phyloP scores from a whole-genome alignment of 371 early-diverging fungal species.

The Parasitella parasitica region DNA sequence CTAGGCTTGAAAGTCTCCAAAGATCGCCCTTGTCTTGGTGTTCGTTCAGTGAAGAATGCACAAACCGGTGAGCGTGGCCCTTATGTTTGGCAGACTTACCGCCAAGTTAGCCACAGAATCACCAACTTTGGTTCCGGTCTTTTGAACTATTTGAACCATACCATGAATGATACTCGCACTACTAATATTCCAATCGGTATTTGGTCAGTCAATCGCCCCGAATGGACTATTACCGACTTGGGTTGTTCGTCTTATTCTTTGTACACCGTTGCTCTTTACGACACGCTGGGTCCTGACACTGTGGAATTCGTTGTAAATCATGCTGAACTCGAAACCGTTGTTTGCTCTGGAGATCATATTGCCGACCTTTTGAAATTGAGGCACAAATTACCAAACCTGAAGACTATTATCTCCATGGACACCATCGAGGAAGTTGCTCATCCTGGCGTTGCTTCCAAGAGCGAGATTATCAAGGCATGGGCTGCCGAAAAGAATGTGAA shows the following conservation, averaged over 20 bases:
- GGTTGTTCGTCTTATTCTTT: constrained; percentile 57
- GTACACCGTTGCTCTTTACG: constrained; percentile 92
- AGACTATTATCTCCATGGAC: constrained; percentile 81
- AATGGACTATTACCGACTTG: constrained; percentile 89
- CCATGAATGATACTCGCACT: constrained; percentile 32
- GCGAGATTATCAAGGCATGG: constrained; percentile 51
- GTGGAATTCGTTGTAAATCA: constrained; percentile 70
- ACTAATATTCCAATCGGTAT: constrained; percentile 57
- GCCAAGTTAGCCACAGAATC: constrained; percentile 66
- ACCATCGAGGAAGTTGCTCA: constrained; percentile 42
- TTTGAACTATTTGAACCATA: constrained; percentile 46
- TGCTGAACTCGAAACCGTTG: constrained; percentile 70
- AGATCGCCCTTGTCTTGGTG: constrained; percentile 55
- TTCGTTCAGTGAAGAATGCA: constrained; percentile 48
- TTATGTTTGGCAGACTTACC: constrained; percentile 80
- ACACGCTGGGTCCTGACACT: constrained; percentile 89
- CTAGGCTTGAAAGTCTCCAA: constrained; percentile 37
- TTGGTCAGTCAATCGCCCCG: constrained; percentile 84
- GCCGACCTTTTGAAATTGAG: constrained; percentile 58
- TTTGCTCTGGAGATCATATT: constrained; percentile 72
- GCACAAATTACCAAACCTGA: constrained; percentile 59
- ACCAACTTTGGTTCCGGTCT: constrained; percentile 72
- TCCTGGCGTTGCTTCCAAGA: constrained; percentile 37
- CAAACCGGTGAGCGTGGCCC: constrained; percentile 59
- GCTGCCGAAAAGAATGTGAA: constrained; percentile 52